Evolutionary conservation across 2,329 filamentous ascomycete species (phyloP).

Genomic region (Phaeosphaeria sp.): DNA sequence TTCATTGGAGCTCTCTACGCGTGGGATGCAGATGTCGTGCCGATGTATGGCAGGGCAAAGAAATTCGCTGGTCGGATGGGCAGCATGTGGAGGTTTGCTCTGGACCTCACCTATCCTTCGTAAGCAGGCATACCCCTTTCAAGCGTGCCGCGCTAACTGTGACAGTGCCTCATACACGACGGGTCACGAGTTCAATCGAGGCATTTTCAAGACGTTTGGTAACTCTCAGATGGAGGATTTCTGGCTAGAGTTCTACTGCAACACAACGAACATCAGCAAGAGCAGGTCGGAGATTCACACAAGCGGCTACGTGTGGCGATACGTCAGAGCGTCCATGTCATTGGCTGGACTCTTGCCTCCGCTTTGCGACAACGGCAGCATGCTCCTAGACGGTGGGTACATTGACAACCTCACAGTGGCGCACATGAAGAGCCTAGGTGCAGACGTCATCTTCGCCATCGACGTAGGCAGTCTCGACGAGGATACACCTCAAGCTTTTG

Average conservation of each 20-base stretch:
- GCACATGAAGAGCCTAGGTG: conserved; percentile 94
- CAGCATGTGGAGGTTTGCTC: conserved; percentile 97
- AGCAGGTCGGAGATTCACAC: conserved; percentile 92
- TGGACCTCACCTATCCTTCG: conserved; percentile 95
- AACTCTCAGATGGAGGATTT: conserved; percentile 98
- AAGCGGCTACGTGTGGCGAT: conserved; percentile 96
- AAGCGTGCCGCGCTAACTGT: conserved; percentile 11
- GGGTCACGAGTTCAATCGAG: conserved; percentile 97
- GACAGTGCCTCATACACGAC: conserved; percentile 86
- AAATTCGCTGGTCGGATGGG: conserved; percentile 99
- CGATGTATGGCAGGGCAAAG: conserved; percentile 95
- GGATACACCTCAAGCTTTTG: conserved; percentile 87
- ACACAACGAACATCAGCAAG: conserved; percentile 98
- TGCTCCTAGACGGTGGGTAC: conserved; percentile 96
- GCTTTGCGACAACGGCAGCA: conserved; percentile 93
- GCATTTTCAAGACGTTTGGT: conserved; percentile 98
- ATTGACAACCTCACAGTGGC: conserved; percentile 96
- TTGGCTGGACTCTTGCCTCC: conserved; percentile 91
- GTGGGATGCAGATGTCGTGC: conserved; percentile 93
- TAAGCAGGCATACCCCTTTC: conserved; percentile 30
- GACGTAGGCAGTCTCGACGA: conserved; percentile 95
- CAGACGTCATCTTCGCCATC: conserved; percentile 92
- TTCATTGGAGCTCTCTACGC: conserved; percentile 97
- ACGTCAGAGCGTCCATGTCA: conserved; percentile 96
- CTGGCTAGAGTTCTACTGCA: conserved; percentile 99